Evolutionary conservation across 306 rosid species (phyloP), one percentile per base, ranked within the genome.

Genomic region (Gleditsia sinensis): DNA sequence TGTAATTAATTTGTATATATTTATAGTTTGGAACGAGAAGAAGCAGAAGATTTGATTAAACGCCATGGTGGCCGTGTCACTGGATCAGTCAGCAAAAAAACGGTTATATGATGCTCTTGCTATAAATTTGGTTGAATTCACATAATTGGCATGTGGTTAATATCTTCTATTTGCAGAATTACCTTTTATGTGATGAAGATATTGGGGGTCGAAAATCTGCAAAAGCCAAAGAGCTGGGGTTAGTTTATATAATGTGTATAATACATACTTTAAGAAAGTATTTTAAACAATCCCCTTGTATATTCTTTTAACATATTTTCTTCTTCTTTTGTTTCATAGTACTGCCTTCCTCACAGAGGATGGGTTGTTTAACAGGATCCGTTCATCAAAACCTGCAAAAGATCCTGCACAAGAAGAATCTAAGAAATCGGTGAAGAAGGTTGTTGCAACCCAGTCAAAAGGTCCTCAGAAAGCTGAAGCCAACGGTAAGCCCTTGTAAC

Each of bases 181-280:
- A 87, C 85, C 92, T 94, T 77, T 82, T 94, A 75, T 92, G 99
- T 14, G 97, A 94, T 78, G 99, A 94, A 78, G 99, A 94, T 82
- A 88, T 94, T 72, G 99, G 91, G 75, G 99, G 99, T 45, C 87
- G 89, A 65, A 92, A 94, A 79, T 94, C 97, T 37, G 73, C 81
- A 39, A 92, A 92, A 83, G 99, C 99, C 27, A 91, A 88, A 83
- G 97, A 94, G 81, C 90, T 94, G 66, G 99, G 99, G 97, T 94
- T 75, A 70, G 94, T n/a, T n/a, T n/a, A n/a, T n/a, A n/a, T n/a
- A n/a, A n/a, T n/a, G n/a, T n/a, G n/a, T n/a, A n/a, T 66, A 21
- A 46, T 72, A 39, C 30, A 53, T 78, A 20, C 66, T 68, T 23
- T 75, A 49, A 30, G 50, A 19, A 56, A 36, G 49, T 51, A 42